Conservation (phyloP, 164 flowering plant genomes). For the Kalanchoe fedtschenkoi region DNA sequence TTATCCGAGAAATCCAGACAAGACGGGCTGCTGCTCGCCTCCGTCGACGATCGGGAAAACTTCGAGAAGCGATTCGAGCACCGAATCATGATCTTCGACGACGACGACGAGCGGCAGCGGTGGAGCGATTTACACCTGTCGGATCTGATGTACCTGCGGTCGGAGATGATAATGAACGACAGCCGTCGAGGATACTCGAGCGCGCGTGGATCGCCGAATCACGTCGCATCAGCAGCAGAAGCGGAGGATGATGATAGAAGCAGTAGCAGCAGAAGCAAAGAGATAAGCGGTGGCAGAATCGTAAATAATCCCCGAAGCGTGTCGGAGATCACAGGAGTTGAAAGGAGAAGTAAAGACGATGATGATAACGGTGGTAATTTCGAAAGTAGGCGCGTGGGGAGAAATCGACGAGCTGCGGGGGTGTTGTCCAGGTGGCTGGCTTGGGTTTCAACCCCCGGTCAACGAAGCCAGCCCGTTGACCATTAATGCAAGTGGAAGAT, state of each 20-base stretch:
- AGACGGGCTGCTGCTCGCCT: slow-evolving; percentile 36
- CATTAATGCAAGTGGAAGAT: no score
- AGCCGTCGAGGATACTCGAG: slow-evolving; percentile 20
- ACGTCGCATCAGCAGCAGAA: slow-evolving; percentile 3
- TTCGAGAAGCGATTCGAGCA: slow-evolving; percentile 49
- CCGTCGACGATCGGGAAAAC: slow-evolving; percentile 13
- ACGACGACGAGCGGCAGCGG: slow-evolving; percentile 17
- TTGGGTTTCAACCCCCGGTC: slow-evolving; percentile 2
- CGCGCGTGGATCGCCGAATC: slow-evolving; percentile 1
- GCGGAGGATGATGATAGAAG: no score
- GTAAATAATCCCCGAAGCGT: slow-evolving; percentile 61
- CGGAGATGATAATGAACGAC: slow-evolving; percentile 60
- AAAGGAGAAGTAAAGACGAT: slow-evolving; percentile 25
- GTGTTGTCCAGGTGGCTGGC: slow-evolving; percentile 31
- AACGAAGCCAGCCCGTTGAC: background rate
- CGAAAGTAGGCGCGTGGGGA: background rate
- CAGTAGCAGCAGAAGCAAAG: no score
- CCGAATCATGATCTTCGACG: slow-evolving; percentile 43
- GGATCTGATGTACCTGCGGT: slow-evolving; percentile 49
- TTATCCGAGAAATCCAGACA: slow-evolving; percentile 22
- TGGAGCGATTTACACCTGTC: slow-evolving; percentile 82
- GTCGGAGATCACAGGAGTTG: slow-evolving; percentile 75
- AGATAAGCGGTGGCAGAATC: slow-evolving; percentile 27
- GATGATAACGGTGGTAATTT: no score
- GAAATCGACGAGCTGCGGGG: slow-evolving; percentile 14